Evolutionary conservation across 257 asterid species (phyloP).

Genomic region (Perilla frutescens): DNA sequence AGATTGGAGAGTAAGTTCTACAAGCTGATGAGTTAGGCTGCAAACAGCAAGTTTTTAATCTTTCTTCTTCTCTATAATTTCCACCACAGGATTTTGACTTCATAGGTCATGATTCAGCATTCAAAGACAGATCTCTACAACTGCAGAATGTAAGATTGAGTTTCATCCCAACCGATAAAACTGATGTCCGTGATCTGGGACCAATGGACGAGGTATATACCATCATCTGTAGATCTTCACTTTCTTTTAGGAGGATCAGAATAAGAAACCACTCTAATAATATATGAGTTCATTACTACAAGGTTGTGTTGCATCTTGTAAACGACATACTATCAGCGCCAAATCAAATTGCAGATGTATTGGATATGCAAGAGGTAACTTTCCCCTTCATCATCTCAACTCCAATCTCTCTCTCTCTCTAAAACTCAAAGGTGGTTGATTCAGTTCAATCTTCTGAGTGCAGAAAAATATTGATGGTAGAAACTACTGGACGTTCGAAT

Average conservation of each 20-base stretch:
- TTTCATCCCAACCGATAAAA: conserved; percentile 74
- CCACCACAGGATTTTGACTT: conserved; percentile 71
- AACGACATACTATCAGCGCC: conserved; percentile 82
- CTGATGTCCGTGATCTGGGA: conserved; percentile 84
- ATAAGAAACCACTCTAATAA: conserved; percentile 2
- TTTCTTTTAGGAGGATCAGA: not conserved
- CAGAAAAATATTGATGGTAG: conserved; percentile 76
- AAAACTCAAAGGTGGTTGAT: not conserved
- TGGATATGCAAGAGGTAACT: conserved; percentile 80
- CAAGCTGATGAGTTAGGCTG: not conserved
- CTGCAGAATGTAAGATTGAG: conserved; percentile 85
- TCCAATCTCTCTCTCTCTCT: not conserved
- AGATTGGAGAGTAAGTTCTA: conserved; percentile 80
- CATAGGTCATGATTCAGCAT: conserved; percentile 89
- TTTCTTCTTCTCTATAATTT: conserved; percentile 3
- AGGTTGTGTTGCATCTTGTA: conserved; percentile 66
- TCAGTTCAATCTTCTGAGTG: conserved; percentile 32
- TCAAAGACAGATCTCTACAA: conserved; percentile 82
- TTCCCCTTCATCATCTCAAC: not conserved
- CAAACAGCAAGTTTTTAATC: conserved; percentile 15
- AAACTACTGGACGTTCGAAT: conserved; percentile 81
- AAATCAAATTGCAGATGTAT: conserved; percentile 59
- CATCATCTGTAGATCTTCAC: not conserved
- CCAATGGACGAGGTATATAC: conserved; percentile 70
- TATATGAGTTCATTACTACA: conserved; percentile 11